These are phyloP conservation scores for Zalaria obscura DNA, from an alignment of 2,329 filamentous ascomycete species.

Conservation along the genomic window DNA sequence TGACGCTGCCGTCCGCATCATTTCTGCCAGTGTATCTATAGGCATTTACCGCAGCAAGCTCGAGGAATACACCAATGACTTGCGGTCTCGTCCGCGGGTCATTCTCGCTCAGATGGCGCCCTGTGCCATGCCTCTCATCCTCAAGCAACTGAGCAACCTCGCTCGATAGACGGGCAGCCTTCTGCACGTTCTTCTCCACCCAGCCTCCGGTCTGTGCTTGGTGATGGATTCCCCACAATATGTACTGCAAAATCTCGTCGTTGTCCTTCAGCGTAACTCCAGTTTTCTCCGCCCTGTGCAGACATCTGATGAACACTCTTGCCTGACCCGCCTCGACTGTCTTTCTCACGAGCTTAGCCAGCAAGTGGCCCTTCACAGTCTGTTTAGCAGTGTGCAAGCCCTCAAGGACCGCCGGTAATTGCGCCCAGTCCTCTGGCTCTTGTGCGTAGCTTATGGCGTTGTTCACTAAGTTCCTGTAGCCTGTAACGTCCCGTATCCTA, in stretches of 20 bases:
- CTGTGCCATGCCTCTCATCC: constrained; percentile 21
- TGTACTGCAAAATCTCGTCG: constrained; percentile 15
- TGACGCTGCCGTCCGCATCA: constrained; percentile 24
- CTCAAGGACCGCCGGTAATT: constrained; percentile 18
- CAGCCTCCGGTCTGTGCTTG: constrained; percentile 19
- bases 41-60: constrained; percentile 26
- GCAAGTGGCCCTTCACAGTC: constrained; percentile 7
- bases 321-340: constrained; percentile 15
- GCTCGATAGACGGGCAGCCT: constrained; percentile 23
- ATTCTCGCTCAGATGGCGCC: constrained; percentile 7
- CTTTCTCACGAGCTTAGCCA: constrained; percentile 20
- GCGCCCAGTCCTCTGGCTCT: constrained; percentile 18
- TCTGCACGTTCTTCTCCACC: constrained; percentile 21
- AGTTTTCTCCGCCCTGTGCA: constrained; percentile 17
- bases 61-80: constrained; percentile 27
- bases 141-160: constrained; percentile 27
- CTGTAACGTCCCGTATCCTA: constrained; percentile 15
- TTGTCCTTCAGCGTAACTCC: constrained; percentile 17
- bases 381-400: constrained; percentile 15
- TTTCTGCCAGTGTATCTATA: constrained; percentile 17
- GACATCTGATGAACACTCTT: constrained; percentile 16
- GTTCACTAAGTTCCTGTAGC: constrained; percentile 12
- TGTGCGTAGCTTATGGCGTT: constrained; percentile 17
- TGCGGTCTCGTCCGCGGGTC: constrained; percentile 21
- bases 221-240: constrained; percentile 21